phyloP scores from a whole-genome alignment of 192 early-diverging fungal genomes.

The Linnemannia zychae region DNA sequence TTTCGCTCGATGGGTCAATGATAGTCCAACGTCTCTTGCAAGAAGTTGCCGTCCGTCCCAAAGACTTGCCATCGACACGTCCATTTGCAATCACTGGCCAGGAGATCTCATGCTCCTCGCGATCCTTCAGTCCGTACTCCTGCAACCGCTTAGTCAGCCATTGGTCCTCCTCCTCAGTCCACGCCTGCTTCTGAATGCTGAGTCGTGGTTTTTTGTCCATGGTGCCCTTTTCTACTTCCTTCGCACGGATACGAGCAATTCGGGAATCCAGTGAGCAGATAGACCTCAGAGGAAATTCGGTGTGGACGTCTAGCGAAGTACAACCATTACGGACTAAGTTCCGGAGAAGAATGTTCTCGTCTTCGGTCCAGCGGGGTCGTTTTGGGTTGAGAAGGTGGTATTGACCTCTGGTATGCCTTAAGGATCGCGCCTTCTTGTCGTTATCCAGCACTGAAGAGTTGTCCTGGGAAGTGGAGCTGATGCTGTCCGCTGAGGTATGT shows the following conservation, averaged over 20 bases:
- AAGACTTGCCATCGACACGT: background rate
- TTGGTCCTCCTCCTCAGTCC: constrained; percentile 2
- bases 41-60: constrained; percentile 1
- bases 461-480: background rate
- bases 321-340: background rate
- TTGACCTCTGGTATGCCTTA: background rate
- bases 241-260: background rate
- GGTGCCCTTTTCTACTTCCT: background rate
- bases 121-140: constrained; percentile 2
- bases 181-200: background rate
- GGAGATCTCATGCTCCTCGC: background rate
- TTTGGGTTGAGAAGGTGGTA: background rate
- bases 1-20: background rate
- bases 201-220: background rate
- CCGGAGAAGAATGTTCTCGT: background rate
- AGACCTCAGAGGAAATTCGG: constrained; percentile 1
- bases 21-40: constrained; percentile 17
- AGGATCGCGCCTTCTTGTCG: background rate
- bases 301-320: background rate
- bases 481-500: background rate
- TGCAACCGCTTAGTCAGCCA: background rate
- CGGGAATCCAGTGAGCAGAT: background rate
- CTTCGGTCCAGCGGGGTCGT: constrained; percentile 1
- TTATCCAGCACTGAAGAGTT: background rate
- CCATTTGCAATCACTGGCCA: background rate